Evolutionary conservation across 306 rosid species (phyloP).

Genomic region (Corylus heterophylla): DNA sequence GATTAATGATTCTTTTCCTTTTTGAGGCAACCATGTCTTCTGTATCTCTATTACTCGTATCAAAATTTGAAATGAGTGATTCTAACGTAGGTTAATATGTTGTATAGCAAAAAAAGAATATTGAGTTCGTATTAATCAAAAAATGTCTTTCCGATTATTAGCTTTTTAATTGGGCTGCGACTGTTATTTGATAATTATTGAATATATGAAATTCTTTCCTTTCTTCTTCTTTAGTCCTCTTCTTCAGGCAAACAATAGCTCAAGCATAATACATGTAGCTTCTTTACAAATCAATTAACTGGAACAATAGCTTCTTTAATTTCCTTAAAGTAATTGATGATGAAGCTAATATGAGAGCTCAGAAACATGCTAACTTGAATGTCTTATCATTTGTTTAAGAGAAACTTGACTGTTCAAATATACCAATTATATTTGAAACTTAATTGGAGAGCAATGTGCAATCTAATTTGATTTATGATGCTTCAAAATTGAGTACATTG

Average conservation of each 20-base stretch:
- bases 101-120: slow-evolving; percentile 60
- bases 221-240: background rate
- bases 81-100: slow-evolving; percentile 59
- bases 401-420: background rate
- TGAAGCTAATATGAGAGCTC: background rate
- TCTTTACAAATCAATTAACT: no score
- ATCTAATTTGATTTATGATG: background rate
- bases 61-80: slow-evolving; percentile 42
- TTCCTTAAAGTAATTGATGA: background rate
- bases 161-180: background rate
- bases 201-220: no score
- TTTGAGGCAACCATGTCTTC: slow-evolving; percentile 32
- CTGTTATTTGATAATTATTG: background rate
- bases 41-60: slow-evolving; percentile 25
- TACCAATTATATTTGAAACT: background rate
- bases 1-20: slow-evolving; percentile 21
- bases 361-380: background rate
- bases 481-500: background rate
- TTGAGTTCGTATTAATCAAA: slow-evolving; percentile 24
- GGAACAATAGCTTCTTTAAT: no score
- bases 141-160: slow-evolving; percentile 2
- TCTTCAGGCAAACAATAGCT: background rate
- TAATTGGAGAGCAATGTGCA: background rate
- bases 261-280: background rate
- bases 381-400: background rate